These are phyloP conservation scores for Astragalus glycyphyllos DNA, from an alignment of 306 rosid species.

Conservation along the genomic window DNA sequence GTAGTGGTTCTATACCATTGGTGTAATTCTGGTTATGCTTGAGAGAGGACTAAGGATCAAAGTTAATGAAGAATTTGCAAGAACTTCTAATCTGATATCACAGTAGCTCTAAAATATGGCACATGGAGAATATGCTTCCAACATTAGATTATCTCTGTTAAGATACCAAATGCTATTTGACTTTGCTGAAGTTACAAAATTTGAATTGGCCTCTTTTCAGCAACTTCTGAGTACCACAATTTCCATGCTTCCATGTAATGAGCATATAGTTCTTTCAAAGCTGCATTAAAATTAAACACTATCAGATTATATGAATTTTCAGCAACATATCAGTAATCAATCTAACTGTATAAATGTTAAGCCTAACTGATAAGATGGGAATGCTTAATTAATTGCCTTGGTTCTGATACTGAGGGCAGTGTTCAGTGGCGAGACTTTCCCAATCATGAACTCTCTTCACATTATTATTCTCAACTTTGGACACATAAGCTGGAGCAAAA, in stretches of 20 bases:
- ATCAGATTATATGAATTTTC: slow-evolving; percentile 18
- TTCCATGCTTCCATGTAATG: slow-evolving; percentile 95
- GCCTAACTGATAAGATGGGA: slow-evolving; percentile 16
- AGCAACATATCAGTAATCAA: neutral
- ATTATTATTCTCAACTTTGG: slow-evolving; percentile 52
- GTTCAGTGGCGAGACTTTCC: slow-evolving; percentile 67
- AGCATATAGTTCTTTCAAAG: slow-evolving; percentile 78
- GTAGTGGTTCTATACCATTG: too few relatives aligned
- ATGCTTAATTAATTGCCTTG: slow-evolving; percentile 63
- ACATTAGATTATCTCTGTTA: slow-evolving; percentile 21
- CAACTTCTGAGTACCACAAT: slow-evolving; percentile 82
- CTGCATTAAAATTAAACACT: slow-evolving; percentile 51
- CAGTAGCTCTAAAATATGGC: slow-evolving; percentile 21
- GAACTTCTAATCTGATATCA: slow-evolving; percentile 40
- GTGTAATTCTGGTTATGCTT: neutral
- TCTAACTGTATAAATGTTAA: neutral
- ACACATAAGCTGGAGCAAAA: slow-evolving; percentile 69
- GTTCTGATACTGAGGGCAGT: slow-evolving; percentile 80
- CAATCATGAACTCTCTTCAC: slow-evolving; percentile 59
- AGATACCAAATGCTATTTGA: slow-evolving; percentile 33
- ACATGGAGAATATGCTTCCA: slow-evolving; percentile 54
- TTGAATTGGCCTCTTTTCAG: slow-evolving; percentile 61
- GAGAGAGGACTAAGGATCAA: neutral
- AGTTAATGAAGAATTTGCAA: slow-evolving; percentile 11
- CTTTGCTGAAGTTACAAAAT: slow-evolving; percentile 52